A percentile compares a stretch with the other conserved stretches of the same genome.
Evolutionary conservation across 2,329 filamentous ascomycete species (phyloP).

Genomic region (Phialophora chinensis): DNA sequence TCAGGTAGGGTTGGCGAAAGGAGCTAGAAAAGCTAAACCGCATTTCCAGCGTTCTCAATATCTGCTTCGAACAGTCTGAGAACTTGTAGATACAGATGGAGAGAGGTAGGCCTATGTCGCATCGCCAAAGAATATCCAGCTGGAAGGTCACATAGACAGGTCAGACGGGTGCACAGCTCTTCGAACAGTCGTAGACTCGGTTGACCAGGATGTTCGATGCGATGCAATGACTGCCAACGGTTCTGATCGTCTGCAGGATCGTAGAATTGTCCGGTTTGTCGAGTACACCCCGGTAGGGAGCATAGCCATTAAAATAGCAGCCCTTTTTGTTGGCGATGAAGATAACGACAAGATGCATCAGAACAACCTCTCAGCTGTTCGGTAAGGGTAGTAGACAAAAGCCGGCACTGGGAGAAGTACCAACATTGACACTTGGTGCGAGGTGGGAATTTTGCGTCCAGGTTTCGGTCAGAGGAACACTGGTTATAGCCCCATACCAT

Average conservation of each 20-base stretch:
- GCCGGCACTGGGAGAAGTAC: background rate
- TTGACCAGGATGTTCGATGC: background rate
- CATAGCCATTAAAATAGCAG: background rate
- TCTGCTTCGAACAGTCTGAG: background rate
- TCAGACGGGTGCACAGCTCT: background rate
- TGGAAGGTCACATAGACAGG: background rate
- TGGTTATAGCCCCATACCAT: background rate
- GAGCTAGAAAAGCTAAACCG: background rate
- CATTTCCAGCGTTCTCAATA: background rate
- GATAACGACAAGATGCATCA: background rate
- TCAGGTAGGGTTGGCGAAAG: background rate
- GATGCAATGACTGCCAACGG: background rate
- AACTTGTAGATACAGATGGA: background rate
- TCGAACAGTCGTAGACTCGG: background rate
- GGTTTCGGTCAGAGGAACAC: background rate
- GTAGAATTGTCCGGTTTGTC: background rate
- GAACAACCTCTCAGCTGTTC: background rate
- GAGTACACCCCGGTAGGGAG: background rate
- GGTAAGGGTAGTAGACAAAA: background rate
- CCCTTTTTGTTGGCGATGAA: background rate
- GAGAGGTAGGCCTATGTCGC: background rate
- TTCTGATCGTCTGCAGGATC: background rate
- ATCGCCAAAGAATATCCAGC: background rate
- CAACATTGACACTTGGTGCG: background rate
- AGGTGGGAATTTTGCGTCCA: background rate